These are phyloP conservation scores for Peronosclerospora sorghi DNA, from an alignment of 352 stramenopile genomes.

Conservation along the genomic window DNA sequence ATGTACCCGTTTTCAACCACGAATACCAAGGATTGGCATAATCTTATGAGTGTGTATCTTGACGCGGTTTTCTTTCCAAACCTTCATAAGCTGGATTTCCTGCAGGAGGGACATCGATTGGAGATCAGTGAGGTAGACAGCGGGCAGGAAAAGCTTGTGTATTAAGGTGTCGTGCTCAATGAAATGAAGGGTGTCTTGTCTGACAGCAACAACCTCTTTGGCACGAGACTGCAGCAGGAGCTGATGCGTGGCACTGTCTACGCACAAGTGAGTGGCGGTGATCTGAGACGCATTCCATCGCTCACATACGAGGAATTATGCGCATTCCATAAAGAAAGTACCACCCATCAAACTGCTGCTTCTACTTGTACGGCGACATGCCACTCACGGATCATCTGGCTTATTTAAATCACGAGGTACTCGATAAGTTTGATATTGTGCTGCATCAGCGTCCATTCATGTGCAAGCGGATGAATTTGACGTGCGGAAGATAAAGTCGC, in stretches of 20 bases:
- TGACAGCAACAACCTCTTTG: slow-evolving; percentile 89
- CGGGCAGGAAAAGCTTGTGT: slow-evolving; percentile 35
- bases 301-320: slow-evolving; percentile 71
- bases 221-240: slow-evolving; percentile 81
- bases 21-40: slow-evolving; percentile 96
- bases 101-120: slow-evolving; percentile 72
- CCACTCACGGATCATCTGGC: slow-evolving; percentile 61
- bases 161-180: slow-evolving; percentile 97
- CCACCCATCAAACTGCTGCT: slow-evolving; percentile 82
- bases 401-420: slow-evolving; percentile 60
- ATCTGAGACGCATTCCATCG: slow-evolving; percentile 54
- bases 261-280: slow-evolving; percentile 69
- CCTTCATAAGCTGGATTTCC: slow-evolving; percentile 62
- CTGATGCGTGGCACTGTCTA: slow-evolving; percentile 88
- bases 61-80: slow-evolving; percentile 96
- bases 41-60: slow-evolving; percentile 94
- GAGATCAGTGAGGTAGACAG: slow-evolving; percentile 33
- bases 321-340: slow-evolving; percentile 79
- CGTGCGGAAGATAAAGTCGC: slow-evolving; percentile 20
- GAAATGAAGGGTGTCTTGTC: slow-evolving; percentile 99
- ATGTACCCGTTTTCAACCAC: slow-evolving; percentile 98
- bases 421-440: slow-evolving; percentile 49
- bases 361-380: slow-evolving; percentile 86
- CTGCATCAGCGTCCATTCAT: slow-evolving; percentile 32
- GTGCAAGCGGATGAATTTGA: slow-evolving; percentile 37